Evolutionary conservation across 1,284 basidiomycete genomes (phyloP).

Genomic region (Apiotrichum mycotoxinovorans): DNA sequence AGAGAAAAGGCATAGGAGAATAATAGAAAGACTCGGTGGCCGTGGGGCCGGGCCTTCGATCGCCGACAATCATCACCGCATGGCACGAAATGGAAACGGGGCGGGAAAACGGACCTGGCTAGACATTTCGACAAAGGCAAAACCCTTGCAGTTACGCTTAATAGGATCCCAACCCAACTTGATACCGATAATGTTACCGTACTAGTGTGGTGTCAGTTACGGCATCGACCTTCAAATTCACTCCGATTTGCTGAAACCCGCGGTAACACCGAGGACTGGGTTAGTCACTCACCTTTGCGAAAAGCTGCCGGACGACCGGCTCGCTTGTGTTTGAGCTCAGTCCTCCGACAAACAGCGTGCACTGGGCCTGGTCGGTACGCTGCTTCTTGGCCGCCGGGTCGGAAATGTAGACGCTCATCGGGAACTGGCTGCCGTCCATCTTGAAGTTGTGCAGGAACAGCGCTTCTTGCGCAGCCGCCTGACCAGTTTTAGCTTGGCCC

Average conservation of each 20-base stretch:
- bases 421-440: conserved; percentile 60
- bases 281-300: conserved; percentile 74
- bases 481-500: too few relatives aligned
- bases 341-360: conserved; percentile 81
- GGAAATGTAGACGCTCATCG: conserved; percentile 78
- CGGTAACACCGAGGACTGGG: neutral
- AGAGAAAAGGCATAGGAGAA: too few relatives aligned
- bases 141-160: conserved; percentile 68
- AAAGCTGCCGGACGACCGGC: conserved; percentile 66
- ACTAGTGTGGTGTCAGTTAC: conserved; percentile 54
- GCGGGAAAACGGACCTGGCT: conserved; percentile 71
- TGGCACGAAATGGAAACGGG: too few relatives aligned
- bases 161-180: conserved; percentile 70
- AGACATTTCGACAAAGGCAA: conserved; percentile 90
- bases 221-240: neutral
- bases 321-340: conserved; percentile 64
- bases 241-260: too few relatives aligned
- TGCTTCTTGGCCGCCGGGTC: conserved; percentile 85
- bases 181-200: conserved; percentile 74
- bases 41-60: too few relatives aligned
- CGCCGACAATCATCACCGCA: too few relatives aligned
- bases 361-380: conserved; percentile 78
- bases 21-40: too few relatives aligned
- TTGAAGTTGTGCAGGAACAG: conserved; percentile 73
- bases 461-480: conserved; percentile 71